Base-by-base conservation (phyloP, 352 stramenopile species). In the Phytophthora pistaciae region DNA sequence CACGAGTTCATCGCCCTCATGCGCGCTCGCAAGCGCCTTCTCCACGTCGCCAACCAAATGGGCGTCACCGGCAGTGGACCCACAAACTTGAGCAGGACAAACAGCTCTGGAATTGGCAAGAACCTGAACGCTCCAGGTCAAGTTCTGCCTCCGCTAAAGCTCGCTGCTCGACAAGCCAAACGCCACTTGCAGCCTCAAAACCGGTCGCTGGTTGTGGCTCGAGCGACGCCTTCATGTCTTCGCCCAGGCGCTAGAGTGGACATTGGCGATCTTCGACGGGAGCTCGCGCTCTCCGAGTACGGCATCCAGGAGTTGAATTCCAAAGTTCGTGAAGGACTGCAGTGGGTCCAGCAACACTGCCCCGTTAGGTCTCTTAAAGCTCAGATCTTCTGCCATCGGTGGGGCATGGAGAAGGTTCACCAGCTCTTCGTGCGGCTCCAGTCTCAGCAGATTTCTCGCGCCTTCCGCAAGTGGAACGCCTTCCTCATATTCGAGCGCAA, bases 281-380 rank as follows among this genome's bases (percentile, higher is more conserved):
- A 96, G 73, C 86, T 96, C 4, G 89, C 90, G 23, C 58, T 95
- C 7, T 89, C 90, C 5, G 85, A 96, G 71, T 91, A 83, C 60
- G 86, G 90, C 0, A 82, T 96, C 52, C 87, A 95, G 54, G 75
- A 90, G 50, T 77, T 96, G 10, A 89, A 94, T 50, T 60, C 64
- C 18, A 87, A 90, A 54, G 84, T 96, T 4, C 87, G 85, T 14
- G 88, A 94, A 31, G 87, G 87, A n/a, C 68, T 97, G 53, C 85
- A 94, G 20, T 97, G 90, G 90, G 90, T 95, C 4, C 88, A 96
- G 61, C 80, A 89, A 48, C 87, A 97, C 69, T 96, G 88, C 21
- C 88, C 90, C 9, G 90, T 97, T 7, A 83, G 74, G 4, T 91
- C 87, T 7, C 77, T 97, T 31, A 91, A 92, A 29, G 88, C 90